A percentile compares a stretch with the other conserved stretches of the same genome.
Conservation (phyloP, 2,329 filamentous ascomycete species). For the Gaeumannomyces sp. region DNA sequence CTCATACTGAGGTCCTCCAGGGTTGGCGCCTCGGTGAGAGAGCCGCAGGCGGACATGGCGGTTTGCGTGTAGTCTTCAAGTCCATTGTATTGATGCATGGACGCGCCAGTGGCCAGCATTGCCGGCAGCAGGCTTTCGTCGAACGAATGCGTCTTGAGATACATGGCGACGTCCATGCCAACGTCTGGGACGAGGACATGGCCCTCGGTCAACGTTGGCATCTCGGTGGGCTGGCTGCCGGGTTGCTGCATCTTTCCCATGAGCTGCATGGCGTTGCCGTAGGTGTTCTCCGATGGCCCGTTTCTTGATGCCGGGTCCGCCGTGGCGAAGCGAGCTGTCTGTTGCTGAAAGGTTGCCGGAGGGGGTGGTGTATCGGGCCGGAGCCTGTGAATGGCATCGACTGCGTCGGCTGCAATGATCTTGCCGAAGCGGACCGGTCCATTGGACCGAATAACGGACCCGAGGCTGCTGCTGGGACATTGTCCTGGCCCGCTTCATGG, state of each 20-base stretch:
- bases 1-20: slow-evolving; percentile 28
- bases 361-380: slow-evolving; percentile 8
- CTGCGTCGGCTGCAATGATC: not conserved
- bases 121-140: not conserved
- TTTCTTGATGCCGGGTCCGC: not conserved
- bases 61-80: slow-evolving; percentile 20
- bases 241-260: not conserved
- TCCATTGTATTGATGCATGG: not conserved
- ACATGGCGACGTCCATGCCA: slow-evolving; percentile 14
- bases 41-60: slow-evolving; percentile 26
- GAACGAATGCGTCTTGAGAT: slow-evolving; percentile 6
- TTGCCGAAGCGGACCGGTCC: slow-evolving; percentile 7
- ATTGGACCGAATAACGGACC: slow-evolving; percentile 3
- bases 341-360: not conserved
- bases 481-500: slow-evolving; percentile 12
- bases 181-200: slow-evolving; percentile 8
- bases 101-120: not conserved
- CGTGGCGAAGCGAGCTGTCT: not conserved
- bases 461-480: slow-evolving; percentile 5
- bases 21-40: slow-evolving; percentile 28
- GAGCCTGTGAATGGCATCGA: slow-evolving; percentile 10
- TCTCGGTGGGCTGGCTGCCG: not conserved
- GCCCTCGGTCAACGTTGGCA: not conserved
- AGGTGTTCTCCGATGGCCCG: not conserved
- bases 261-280: slow-evolving; percentile 3